phyloP scores from a whole-genome alignment of 352 stramenopile genomes.

The Phytophthora capsici region DNA sequence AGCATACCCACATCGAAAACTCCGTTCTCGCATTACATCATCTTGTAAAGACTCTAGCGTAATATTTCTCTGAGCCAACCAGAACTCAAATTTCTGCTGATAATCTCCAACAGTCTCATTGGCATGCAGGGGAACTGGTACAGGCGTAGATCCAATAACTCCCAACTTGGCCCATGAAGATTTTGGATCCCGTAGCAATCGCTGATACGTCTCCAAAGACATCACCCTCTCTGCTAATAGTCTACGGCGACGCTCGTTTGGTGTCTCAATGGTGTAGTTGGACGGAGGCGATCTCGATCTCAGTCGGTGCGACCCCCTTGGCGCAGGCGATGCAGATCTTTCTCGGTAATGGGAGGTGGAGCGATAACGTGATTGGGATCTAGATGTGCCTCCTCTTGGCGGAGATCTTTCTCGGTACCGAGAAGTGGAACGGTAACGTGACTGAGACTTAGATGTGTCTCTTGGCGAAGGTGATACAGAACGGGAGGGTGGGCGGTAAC shows the following conservation, averaged over 20 bases:
- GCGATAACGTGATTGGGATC: constrained; percentile 9
- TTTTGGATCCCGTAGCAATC: constrained; percentile 5
- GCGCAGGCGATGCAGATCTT: constrained; percentile 18
- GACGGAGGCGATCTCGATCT: constrained; percentile 20
- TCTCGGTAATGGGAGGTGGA: constrained; percentile 13
- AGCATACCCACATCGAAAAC: constrained; percentile 25
- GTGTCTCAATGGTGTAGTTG: constrained; percentile 10
- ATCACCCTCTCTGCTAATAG: constrained; percentile 28
- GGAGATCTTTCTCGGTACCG: no score
- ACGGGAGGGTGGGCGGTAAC: no score
- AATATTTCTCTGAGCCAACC: constrained; percentile 27
- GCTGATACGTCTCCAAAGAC: constrained; percentile 18
- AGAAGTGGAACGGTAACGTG: not conserved
- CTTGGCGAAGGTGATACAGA: constrained; percentile 16
- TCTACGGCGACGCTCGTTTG: constrained; percentile 9
- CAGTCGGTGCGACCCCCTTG: constrained; percentile 9
- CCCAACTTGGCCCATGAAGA: constrained; percentile 16
- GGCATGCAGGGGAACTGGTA: constrained; percentile 20
- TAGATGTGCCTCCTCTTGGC: no score
- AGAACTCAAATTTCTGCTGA: constrained; percentile 39
- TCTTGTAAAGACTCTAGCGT: constrained; percentile 15
- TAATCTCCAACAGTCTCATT: constrained; percentile 24
- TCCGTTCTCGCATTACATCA: constrained; percentile 16
- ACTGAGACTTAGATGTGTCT: no score
- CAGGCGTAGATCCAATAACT: not conserved